Evolutionary conservation across 2,329 filamentous ascomycete species (phyloP).

Genomic region (Aschersonia sp.): DNA sequence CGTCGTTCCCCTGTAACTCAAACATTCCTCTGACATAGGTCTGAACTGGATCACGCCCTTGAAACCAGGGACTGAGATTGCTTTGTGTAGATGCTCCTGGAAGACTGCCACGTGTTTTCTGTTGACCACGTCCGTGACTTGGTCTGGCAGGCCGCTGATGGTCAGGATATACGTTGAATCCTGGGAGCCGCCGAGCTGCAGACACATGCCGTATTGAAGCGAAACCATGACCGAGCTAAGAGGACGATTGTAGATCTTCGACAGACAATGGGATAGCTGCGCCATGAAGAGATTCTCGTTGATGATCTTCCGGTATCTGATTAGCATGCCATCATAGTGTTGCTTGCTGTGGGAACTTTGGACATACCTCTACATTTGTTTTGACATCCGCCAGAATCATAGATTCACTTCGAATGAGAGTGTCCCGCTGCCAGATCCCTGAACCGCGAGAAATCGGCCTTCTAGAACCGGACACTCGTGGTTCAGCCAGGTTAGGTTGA

Average conservation of each 20-base stretch:
- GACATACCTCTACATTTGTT: slow-evolving; percentile 15
- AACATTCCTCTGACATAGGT: slow-evolving; percentile 53
- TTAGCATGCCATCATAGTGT: background rate
- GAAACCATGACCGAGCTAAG: slow-evolving; percentile 61
- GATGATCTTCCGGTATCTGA: slow-evolving; percentile 36
- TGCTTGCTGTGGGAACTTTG: background rate
- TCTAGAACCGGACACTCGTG: slow-evolving; percentile 1
- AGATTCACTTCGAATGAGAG: background rate
- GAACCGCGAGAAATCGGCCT: background rate
- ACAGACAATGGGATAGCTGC: slow-evolving; percentile 57
- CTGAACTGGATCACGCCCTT: slow-evolving; percentile 63
- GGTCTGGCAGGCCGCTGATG: slow-evolving; percentile 52
- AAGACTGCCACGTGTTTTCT: slow-evolving; percentile 67
- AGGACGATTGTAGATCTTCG: slow-evolving; percentile 60
- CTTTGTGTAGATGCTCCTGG: slow-evolving; percentile 58
- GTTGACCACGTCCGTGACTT: slow-evolving; percentile 62
- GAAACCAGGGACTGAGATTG: slow-evolving; percentile 48
- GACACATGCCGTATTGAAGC: slow-evolving; percentile 59
- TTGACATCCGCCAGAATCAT: slow-evolving; percentile 9
- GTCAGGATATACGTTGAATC: slow-evolving; percentile 69
- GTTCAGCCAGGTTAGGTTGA: slow-evolving; percentile 2
- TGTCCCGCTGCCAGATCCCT: background rate
- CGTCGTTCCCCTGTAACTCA: slow-evolving; percentile 58
- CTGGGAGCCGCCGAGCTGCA: slow-evolving; percentile 61
- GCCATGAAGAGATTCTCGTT: slow-evolving; percentile 64